Base-by-base conservation (phyloP, 2,329 filamentous ascomycete species). In the Phoma sp. region DNA sequence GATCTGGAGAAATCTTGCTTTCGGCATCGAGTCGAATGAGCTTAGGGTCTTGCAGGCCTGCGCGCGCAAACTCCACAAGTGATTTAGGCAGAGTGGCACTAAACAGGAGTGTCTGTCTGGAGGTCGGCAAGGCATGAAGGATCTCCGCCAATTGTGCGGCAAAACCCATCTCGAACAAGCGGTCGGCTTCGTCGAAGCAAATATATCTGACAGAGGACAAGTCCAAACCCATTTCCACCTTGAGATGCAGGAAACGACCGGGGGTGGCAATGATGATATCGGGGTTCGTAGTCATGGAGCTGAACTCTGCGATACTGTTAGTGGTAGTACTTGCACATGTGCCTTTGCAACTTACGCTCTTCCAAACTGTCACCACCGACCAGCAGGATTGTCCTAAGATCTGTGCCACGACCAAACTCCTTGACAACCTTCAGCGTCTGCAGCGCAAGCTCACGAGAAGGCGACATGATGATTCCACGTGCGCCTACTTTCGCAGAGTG, bases 151-250 rank as follows among this genome's bases (percentile, higher is more conserved):
- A 80, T 71, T 99, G 95, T 3, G 91, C 87, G 4, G 93, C 92
- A 72, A 99, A 99, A 65, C 95, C 96, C 93, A 99, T 97, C 73
- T 99, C 95, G 75, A 99, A 99, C 17, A 99, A 81, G 47, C 95
- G 86, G 81, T 99, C 95, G 1, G 95, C 95, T 75, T 99, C 95
- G 72, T 99, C 95, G 61, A 99, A 99, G 7, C 99, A 95, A 20
- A 96, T 91, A 69, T 99, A 99, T 64, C 87, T 85, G 57, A 99
- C 88, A 4, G 92, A 96, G 0, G 89, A 92, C n/a, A 99, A 79
- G 68, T 97, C 91, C 46, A 99, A 77, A 9, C 83, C 83, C 96
- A 99, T 99, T 73, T 99, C 95, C 17, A 98, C 93, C 77, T 98
- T 96, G 60, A 99, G 78, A 81, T 99, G 95, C 63, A 99, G 80